Evolutionary conservation across 768 basidiomycete species (phyloP).

Genomic region (Naganishia friedmannii): DNA sequence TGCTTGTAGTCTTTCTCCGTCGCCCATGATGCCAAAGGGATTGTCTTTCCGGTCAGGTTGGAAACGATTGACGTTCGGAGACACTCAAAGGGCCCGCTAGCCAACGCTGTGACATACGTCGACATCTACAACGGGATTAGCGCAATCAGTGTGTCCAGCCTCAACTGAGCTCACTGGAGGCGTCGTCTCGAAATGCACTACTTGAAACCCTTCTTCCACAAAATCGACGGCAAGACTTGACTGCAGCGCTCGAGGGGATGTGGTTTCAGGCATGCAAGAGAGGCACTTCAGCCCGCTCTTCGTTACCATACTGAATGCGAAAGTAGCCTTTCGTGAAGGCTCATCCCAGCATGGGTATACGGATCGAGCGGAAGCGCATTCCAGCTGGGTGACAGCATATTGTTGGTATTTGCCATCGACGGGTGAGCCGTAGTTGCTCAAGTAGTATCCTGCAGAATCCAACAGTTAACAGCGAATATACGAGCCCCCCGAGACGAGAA

Average conservation of each 20-base stretch:
- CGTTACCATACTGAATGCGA: constrained; percentile 5
- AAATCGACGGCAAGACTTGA: background rate
- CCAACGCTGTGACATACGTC: background rate
- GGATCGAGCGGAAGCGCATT: background rate
- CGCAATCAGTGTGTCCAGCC: too few species aligned
- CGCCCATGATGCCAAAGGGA: background rate
- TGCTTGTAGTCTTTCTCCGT: background rate
- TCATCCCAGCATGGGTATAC: constrained; percentile 25
- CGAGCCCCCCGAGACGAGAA: background rate
- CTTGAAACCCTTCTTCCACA: background rate
- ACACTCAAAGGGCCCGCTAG: background rate
- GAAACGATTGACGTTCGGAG: constrained; percentile 1
- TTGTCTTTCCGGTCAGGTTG: background rate
- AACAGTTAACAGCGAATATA: too few species aligned
- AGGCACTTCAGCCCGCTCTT: background rate
- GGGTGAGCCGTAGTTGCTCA: background rate
- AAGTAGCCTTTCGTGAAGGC: constrained; percentile 7
- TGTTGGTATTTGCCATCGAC: constrained; percentile 4
- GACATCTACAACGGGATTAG: background rate
- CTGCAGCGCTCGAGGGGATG: background rate
- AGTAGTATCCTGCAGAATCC: background rate
- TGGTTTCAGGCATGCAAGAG: constrained; percentile 17
- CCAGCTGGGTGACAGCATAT: constrained; percentile 9
- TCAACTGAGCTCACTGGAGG: background rate
- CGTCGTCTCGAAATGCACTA: constrained; percentile 12